These are phyloP conservation scores for Isabelozyma pseudorhagii DNA, from an alignment of 805 yeast species.

Conservation along the genomic window DNA sequence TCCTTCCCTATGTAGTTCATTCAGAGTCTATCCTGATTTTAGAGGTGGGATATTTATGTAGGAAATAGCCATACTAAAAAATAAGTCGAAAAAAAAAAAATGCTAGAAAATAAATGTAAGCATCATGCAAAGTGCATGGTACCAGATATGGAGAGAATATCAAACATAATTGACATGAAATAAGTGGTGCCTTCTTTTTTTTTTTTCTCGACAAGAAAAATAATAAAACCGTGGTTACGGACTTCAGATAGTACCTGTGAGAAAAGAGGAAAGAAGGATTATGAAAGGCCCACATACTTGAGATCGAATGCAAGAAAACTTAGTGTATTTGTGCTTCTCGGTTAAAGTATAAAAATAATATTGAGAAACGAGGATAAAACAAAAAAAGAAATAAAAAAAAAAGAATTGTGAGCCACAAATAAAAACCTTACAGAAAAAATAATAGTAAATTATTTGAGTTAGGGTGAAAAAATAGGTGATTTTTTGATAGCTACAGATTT, in stretches of 20 bases:
- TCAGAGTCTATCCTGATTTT: no score
- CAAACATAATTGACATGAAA: neutral
- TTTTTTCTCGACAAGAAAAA: neutral
- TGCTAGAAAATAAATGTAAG: neutral
- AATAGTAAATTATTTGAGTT: neutral
- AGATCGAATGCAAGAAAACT: neutral
- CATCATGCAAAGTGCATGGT: neutral
- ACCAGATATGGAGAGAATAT: neutral
- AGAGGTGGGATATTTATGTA: no score
- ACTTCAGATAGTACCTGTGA: neutral
- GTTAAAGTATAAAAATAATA: no score
- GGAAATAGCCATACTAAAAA: no score
- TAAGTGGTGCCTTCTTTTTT: no score
- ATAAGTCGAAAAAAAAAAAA: neutral
- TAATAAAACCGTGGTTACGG: neutral
- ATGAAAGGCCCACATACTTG: neutral
- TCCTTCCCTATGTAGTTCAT: no score
- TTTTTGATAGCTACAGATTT: neutral
- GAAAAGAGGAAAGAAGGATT: neutral
- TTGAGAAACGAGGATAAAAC: neutral
- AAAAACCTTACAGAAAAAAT: neutral
- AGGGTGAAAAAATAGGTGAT: neutral
- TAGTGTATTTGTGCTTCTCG: neutral
- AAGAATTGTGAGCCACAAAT: neutral
- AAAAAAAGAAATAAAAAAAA: neutral